Percentiles rank a stretch among this genome's conserved stretches.
These are phyloP conservation scores for Scleroderma citrinum DNA, from an alignment of 768 basidiomycete genomes.

Conservation along the genomic window DNA sequence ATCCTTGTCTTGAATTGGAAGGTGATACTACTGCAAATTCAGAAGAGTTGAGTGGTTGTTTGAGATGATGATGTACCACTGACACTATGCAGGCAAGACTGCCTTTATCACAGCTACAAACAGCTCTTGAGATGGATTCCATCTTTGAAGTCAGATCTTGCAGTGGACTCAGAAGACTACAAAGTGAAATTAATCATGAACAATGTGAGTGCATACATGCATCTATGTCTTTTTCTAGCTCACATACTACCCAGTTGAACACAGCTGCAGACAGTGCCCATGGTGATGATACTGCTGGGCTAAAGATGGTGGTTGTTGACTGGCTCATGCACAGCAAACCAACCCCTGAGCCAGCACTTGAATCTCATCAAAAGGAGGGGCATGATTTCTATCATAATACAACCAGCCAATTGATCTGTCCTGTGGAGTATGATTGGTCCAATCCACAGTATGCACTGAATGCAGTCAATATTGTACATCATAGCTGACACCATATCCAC, in stretches of 20 bases:
- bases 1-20: not conserved
- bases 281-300: slow-evolving; percentile 4
- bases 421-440: slow-evolving; percentile 5
- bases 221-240: not conserved
- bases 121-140: slow-evolving; percentile 2
- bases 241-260: not conserved
- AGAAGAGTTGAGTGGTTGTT: slow-evolving; percentile 1
- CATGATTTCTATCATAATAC: slow-evolving; percentile 1
- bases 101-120: not conserved
- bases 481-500: not conserved
- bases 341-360: not conserved
- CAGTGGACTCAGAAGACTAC: not conserved
- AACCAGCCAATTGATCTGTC: slow-evolving; percentile 3
- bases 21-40: not conserved
- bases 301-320: slow-evolving; percentile 1
- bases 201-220: not conserved
- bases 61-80: not conserved
- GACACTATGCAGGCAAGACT: slow-evolving; percentile 2
- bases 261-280: slow-evolving; percentile 7
- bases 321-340: not conserved
- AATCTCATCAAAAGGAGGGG: not conserved
- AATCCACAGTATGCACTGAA: not conserved
- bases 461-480: not conserved
- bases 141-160: not conserved
- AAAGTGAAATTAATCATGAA: not conserved